These are phyloP conservation scores for Fusarium beomiforme DNA, from an alignment of 2,329 filamentous ascomycete genomes.

Conservation along the genomic window DNA sequence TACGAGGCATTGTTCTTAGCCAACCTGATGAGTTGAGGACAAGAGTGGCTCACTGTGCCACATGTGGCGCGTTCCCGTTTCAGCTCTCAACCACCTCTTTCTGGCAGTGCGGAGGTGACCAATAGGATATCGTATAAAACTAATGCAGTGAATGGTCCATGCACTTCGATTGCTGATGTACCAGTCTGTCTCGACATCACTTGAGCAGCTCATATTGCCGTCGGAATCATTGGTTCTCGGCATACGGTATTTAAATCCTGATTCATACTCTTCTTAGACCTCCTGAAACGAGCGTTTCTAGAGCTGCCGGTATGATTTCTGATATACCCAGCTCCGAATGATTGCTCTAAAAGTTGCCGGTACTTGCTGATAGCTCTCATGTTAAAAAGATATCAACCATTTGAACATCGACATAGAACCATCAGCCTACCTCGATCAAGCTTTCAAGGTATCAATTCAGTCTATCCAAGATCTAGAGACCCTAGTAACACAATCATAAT, in stretches of 20 bases:
- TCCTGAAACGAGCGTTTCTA: neutral
- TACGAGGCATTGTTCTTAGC: too few relatives aligned
- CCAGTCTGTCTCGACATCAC: neutral
- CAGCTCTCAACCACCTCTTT: neutral
- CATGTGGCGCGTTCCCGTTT: neutral
- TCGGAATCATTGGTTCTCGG: too few relatives aligned
- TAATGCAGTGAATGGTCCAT: neutral
- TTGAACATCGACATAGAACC: neutral
- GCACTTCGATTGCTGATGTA: neutral
- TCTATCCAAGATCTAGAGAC: neutral
- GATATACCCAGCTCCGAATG: neutral
- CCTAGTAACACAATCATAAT: neutral
- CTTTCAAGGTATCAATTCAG: accelerated
- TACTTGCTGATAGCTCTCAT: neutral
- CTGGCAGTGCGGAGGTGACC: neutral
- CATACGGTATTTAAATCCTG: neutral
- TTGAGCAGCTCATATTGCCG: neutral
- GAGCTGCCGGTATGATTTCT: neutral
- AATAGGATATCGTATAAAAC: neutral
- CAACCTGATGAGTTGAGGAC: too few relatives aligned
- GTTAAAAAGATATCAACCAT: too few relatives aligned
- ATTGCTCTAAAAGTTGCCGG: too few relatives aligned
- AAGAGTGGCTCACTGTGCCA: neutral
- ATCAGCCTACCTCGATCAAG: neutral
- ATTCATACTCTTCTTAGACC: neutral